Evolutionary conservation across 495 filamentous ascomycete species (phyloP), one percentile per base, ranked within the genome.

Genomic region (Symbiotaphrina buchneri): DNA sequence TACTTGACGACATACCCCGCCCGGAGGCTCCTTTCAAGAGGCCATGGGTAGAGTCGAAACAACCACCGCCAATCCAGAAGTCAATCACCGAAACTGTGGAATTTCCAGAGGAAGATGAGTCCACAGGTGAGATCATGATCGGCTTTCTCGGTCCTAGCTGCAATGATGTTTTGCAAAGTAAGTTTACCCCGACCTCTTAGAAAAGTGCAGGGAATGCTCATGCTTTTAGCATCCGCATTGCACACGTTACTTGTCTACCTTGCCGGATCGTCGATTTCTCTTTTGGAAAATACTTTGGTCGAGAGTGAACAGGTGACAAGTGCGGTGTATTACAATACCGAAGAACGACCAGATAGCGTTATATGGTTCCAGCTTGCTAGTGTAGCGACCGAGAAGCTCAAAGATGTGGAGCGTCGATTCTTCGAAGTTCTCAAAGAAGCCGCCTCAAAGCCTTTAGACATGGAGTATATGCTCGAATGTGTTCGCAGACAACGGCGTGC

Each of bases 71-170:
- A 0, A 48, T 94, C 17, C 53, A 62, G 27, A 55, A 78, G 44
- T 79, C 76, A 1, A 53, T 67, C 15, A 52, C 83, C 28, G 61
- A 83, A 42, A 77, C 56, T 4, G 72, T 94, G 21, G 71, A 90
- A 35, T 99, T 99, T 41, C 90, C 87, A 0, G 90, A 99, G 49
- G 84, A 92, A 44, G 87, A 99, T 39, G 87, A 99, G 40, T 81
- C 78, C 1, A 74, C 63, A 32, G 87, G 87, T 22, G 83, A 95
- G 44, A 65, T 95, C 26, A 45, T 74, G 30, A 63, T 94, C 25
- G 74, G 60, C 5, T 87, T 87, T 48, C 64, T 95, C 33, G 87
- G 87, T 21, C 90, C 87, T 0, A 59, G 69, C 35, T 77, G 71
- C 48, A 70, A 58, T 36, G 70, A 92, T 43, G 40, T 50, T 10